These are phyloP conservation scores for Verticillium albo-atrum DNA, from an alignment of 2,329 filamentous ascomycete genomes.

Conservation along the genomic window DNA sequence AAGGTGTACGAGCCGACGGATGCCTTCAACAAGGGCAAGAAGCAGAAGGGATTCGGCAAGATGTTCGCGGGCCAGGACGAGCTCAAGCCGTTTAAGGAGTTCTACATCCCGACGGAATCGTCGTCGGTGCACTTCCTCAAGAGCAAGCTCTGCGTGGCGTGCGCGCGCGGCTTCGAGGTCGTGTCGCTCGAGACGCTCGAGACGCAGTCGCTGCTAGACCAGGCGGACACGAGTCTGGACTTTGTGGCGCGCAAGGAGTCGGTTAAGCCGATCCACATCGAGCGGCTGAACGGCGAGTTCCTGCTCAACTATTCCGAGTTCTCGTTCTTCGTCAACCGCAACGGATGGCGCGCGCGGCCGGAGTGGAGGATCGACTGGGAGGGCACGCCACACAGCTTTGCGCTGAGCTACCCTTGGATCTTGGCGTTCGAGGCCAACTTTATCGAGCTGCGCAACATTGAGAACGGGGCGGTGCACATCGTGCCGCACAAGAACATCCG, in stretches of 20 bases:
- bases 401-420: constrained; percentile 94
- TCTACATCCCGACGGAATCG: constrained; percentile 98
- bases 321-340: constrained; percentile 98
- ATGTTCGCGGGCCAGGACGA: constrained; percentile 97
- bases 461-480: constrained; percentile 91
- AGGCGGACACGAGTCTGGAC: constrained; percentile 95
- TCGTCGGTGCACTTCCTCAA: constrained; percentile 97
- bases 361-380: constrained; percentile 99
- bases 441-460: constrained; percentile 93
- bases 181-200: constrained; percentile 96
- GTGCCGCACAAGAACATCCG: constrained; percentile 94
- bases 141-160: constrained; percentile 93
- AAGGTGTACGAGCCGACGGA: constrained; percentile 99
- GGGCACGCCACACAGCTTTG: constrained; percentile 85
- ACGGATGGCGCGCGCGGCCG: constrained; percentile 91
- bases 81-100: constrained; percentile 95
- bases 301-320: constrained; percentile 97
- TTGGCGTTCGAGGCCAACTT: constrained; percentile 96
- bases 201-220: constrained; percentile 92
- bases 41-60: constrained; percentile 90
- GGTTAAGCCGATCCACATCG: constrained; percentile 93
- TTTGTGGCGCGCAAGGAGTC: constrained; percentile 93
- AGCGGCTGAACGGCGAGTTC: constrained; percentile 95
- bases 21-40: constrained; percentile 87
- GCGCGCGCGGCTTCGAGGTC: constrained; percentile 92